phyloP scores from a whole-genome alignment of 805 yeast species.

The Pichia paraexigua region DNA sequence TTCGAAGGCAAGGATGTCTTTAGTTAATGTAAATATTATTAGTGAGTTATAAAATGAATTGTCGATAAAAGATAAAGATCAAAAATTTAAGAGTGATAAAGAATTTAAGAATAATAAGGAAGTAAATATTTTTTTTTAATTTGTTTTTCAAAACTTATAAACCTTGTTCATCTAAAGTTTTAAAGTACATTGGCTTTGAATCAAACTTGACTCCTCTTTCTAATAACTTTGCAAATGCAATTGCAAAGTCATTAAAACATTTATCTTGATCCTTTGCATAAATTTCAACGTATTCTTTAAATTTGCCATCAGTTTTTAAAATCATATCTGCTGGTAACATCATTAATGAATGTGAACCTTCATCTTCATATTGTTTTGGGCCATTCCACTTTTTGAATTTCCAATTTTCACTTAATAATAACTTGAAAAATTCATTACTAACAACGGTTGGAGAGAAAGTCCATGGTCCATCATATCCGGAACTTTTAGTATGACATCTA shows the following conservation, averaged over 20 bases:
- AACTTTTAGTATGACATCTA: conserved; percentile 42
- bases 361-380: conserved; percentile 55
- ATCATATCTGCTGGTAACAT: conserved; percentile 56
- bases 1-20: no score
- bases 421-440: conserved; percentile 64
- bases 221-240: conserved; percentile 39
- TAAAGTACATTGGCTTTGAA: conserved; percentile 39
- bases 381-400: conserved; percentile 50
- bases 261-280: conserved; percentile 43
- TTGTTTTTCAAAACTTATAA: neutral
- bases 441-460: conserved; percentile 71
- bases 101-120: neutral
- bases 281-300: conserved; percentile 37
- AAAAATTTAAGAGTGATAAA: neutral
- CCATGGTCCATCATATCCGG: conserved; percentile 90
- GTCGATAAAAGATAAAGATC: no score
- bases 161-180: conserved; percentile 66
- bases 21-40: no score
- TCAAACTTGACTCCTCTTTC: conserved; percentile 69
- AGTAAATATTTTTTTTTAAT: neutral
- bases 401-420: conserved; percentile 51
- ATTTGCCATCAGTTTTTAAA: conserved; percentile 38
- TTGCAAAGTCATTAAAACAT: conserved; percentile 43
- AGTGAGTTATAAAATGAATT: neutral
- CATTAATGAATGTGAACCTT: conserved; percentile 46